Conservation (phyloP, 2,329 filamentous ascomycete genomes). For the Ophiostoma tasmaniense region DNA sequence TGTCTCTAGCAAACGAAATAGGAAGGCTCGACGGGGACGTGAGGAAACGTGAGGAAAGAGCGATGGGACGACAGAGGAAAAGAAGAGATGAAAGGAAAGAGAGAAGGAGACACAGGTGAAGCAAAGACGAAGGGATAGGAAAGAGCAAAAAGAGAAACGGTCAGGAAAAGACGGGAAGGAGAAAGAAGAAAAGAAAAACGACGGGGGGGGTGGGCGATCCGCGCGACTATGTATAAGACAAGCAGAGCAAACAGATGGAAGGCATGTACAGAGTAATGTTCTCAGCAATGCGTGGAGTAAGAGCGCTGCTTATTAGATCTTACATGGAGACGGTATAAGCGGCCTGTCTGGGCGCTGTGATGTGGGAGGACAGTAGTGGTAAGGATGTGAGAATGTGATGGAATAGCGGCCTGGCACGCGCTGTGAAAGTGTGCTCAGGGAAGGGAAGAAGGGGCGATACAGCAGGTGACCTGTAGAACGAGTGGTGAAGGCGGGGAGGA, state of each 20-base stretch:
- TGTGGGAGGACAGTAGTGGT: neutral
- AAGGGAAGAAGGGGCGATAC: neutral
- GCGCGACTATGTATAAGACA: conserved; percentile 10
- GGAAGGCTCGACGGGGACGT: conserved; percentile 12
- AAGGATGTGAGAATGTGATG: neutral
- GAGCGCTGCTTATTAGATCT: neutral
- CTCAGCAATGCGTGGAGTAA: too few relatives aligned
- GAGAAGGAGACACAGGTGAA: neutral
- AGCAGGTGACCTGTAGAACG: neutral
- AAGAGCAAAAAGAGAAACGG: neutral
- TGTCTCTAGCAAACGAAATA: neutral
- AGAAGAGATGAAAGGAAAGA: neutral
- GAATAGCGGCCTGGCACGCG: neutral
- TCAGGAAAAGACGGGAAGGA: neutral
- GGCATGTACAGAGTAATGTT: neutral
- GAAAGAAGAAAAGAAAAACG: conserved; percentile 10
- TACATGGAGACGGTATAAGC: neutral
- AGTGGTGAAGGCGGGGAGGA: conserved; percentile 3
- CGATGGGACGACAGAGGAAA: neutral
- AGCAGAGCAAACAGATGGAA: neutral
- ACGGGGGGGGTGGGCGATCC: conserved; percentile 14
- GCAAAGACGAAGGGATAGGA: neutral
- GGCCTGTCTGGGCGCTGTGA: too few relatives aligned
- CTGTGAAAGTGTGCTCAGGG: neutral
- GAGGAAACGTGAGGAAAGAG: conserved; percentile 10